Evolutionary conservation across 2,329 filamentous ascomycete genomes (phyloP), one percentile per base, ranked within the genome.

Genomic region (Aspergillus alliaceus): DNA sequence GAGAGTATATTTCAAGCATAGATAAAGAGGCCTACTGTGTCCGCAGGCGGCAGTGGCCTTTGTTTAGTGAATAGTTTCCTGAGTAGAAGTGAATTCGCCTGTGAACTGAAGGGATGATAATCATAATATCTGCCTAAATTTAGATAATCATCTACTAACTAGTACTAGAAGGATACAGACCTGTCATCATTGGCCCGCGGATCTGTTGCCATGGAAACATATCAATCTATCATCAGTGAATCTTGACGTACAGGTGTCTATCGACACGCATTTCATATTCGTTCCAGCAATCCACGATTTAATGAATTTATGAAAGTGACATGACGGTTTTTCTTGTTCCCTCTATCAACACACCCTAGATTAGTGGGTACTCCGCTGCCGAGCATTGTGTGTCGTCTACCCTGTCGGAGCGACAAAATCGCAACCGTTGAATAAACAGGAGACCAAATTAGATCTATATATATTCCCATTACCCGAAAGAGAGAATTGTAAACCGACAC

Each of bases 191-290:
- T 44, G 25, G 37, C 39, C 20, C 11, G 20, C 8, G 6, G 6
- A n/a, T 12, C 31, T 59, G 68, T 70, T 69, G 67, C 64, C 51
- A 47, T 62, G 63, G 68, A 60, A 68, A 70, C 58, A 32, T 29
- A 20, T 18, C 15, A 39, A 29, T 31, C 3, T 5, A 29, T 29
- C n/a, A n/a, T n/a, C n/a, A n/a, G n/a, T n/a, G n/a, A n/a, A n/a
- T n/a, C n/a, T n/a, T n/a, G 37, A 40, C 37, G 12, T 40, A 40
- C 37, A 4, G 8, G 12, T 18, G 2, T 35, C 15, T 24, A 22
- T 20, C 24, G 37, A 4, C 5, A 42, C 39, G 12, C 39, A 25
- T 42, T 15, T 22, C n/a, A n/a, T n/a, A n/a, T n/a, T n/a, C n/a
- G n/a, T 42, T 24, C 22, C 22, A 24, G 14, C n/a, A 4, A 14